Evolutionary conservation across 1,284 basidiomycete species (phyloP), one percentile per base, ranked within the genome.

Genomic region (Apiotrichum siamense): DNA sequence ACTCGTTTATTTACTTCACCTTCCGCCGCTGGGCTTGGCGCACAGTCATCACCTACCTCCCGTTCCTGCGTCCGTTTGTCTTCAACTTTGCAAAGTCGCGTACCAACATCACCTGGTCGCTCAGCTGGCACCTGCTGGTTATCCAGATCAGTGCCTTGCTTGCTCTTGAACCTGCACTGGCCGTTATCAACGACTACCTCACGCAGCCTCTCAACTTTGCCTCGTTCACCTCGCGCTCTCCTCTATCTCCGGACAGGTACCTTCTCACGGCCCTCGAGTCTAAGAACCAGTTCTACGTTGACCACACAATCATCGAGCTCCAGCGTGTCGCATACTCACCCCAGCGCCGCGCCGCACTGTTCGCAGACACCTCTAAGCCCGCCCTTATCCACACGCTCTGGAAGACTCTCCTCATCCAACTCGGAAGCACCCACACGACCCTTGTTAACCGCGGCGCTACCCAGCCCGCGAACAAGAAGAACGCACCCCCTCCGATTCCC

Each of bases 271-370:
- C 66, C 11, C 55, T 72, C 11, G 49, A 60, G 38, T 60, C 61
- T 17, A 52, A 61, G 35, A 59, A 70, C 40, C 39, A 51, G 5
- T 69, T 69, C 40, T 61, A 65, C 51, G 42, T 66, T 10, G 66
- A 66, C 55, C 68, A 70, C 58, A 72, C 70, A 1, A 41, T 70
- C n/a, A 64, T 71, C 58, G 70, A 72, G 57, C 58, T 72, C 2
- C 57, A 69, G 20, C 60, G 67, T 24, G 55, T 67, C 10, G 61
- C 61, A 11, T 54, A 64, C 41, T 54, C 52, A 13, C 56, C 55
- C 6, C 24, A 52, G 7, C 60, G 60, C 13, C 59, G 70, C 7
- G 55, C 64, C 33, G 59, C 55, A 18, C 51, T 72, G 17, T 72
- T 72, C 52, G 50, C 55, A 38, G 64, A 66, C 49, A 55, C 61